Percentiles rank a stretch among this genome's conserved stretches.
Conservation (phyloP, 148 eudicot genomes). For the Drosera capensis region DNA sequence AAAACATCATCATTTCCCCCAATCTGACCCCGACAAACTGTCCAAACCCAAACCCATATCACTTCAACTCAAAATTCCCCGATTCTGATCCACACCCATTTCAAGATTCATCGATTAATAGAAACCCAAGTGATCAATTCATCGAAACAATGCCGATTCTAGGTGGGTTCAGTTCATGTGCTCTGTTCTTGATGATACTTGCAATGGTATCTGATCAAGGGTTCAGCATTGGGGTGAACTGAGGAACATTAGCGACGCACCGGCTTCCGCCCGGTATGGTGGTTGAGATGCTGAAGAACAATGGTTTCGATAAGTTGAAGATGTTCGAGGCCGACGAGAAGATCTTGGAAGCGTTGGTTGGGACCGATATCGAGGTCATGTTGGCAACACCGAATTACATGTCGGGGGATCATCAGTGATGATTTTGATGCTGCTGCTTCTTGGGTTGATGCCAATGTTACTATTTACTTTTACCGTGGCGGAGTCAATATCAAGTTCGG, state of each 20-base stretch:
- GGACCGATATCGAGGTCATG: conserved; percentile 72
- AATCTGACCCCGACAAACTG: too few species aligned
- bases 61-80: too few species aligned
- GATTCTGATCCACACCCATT: too few species aligned
- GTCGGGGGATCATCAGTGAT: conserved; percentile 55
- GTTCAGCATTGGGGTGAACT: conserved; percentile 64
- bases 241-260: conserved; percentile 88
- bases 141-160: too few species aligned
- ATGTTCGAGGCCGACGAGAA: conserved; percentile 69
- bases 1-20: too few species aligned
- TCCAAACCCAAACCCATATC: too few species aligned
- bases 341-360: conserved; percentile 54
- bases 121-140: too few species aligned
- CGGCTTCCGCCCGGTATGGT: conserved; percentile 50
- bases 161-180: too few species aligned
- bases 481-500: conserved; percentile 80
- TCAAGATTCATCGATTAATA: too few species aligned
- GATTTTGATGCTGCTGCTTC: conserved; percentile 41
- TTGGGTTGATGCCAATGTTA: conserved; percentile 85
- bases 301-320: conserved; percentile 80
- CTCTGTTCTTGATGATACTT: conserved; percentile 6
- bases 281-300: conserved; percentile 64
- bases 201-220: conserved; percentile 9
- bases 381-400: conserved; percentile 77
- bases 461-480: conserved; percentile 45